Percentiles rank a stretch among this genome's conserved stretches.
Conservation (phyloP, 441 rosid species). For the Pelargonium cotyledonis region DNA sequence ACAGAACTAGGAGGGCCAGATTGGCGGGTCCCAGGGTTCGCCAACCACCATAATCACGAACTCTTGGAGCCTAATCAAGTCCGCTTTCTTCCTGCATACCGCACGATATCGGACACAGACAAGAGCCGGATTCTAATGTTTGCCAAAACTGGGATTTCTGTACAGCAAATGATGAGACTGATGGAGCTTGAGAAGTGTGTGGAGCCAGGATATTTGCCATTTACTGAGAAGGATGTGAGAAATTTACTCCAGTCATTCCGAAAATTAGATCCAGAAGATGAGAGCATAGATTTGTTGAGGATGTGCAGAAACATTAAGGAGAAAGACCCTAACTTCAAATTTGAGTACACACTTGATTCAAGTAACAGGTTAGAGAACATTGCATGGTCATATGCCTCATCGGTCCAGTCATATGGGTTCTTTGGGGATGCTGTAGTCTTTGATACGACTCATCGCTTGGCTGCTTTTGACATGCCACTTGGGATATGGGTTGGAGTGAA, state of each 20-base stretch:
- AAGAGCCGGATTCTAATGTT: conserved; percentile 87
- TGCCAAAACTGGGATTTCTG: conserved; percentile 91
- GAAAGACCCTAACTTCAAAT: conserved; percentile 82
- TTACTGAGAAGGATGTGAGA: conserved; percentile 94
- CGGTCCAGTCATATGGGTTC: conserved; percentile 72
- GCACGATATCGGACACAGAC: conserved; percentile 90
- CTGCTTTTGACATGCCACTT: conserved; percentile 89
- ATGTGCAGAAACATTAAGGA: conserved; percentile 90
- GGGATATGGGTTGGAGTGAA: conserved; percentile 94
- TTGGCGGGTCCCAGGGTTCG: conserved; percentile 94
- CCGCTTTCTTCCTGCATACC: conserved; percentile 91
- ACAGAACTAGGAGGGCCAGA: conserved; percentile 66
- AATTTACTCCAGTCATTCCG: conserved; percentile 87
- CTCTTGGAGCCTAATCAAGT: conserved; percentile 87
- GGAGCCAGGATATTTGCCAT: conserved; percentile 89
- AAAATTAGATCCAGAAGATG: conserved; percentile 81
- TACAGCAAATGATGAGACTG: conserved; percentile 97
- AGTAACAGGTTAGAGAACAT: conserved; percentile 73
- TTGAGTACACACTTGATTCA: conserved; percentile 62
- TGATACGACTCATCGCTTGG: conserved; percentile 85
- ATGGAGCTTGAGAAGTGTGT: conserved; percentile 96
- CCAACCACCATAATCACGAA: conserved; percentile 85
- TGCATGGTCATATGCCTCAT: conserved; percentile 95
- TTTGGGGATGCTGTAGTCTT: conserved; percentile 96
- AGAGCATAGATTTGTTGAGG: conserved; percentile 72